Percentiles rank a stretch among this genome's conserved stretches.
Evolutionary conservation across 116 monocot species (phyloP).

Genomic region (Papilionanthe hybrid): DNA sequence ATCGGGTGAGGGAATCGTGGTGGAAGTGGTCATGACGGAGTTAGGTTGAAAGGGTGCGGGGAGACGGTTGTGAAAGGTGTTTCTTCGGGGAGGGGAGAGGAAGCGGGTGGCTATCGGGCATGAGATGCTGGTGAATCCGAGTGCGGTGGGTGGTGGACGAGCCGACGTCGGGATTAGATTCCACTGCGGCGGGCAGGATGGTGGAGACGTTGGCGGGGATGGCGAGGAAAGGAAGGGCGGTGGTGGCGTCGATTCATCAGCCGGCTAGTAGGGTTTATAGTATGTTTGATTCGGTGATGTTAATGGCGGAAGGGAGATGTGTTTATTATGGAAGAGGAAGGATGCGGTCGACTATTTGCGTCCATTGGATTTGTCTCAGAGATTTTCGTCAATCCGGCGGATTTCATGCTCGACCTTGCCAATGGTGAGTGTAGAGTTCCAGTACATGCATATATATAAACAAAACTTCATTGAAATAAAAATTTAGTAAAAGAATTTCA

Average conservation of each 20-base stretch:
- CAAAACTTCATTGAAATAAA: no score
- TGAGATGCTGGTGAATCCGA: conserved; percentile 71
- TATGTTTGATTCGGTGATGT: conserved; percentile 75
- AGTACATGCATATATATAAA: no score
- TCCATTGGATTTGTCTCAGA: conserved; percentile 51
- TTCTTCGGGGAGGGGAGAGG: conserved; percentile 89
- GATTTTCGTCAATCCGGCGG: conserved; percentile 79
- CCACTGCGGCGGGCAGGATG: conserved; percentile 68
- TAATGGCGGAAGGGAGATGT: conserved; percentile 67
- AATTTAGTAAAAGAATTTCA: no score
- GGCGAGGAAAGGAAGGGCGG: conserved; percentile 58
- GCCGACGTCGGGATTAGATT: conserved; percentile 86
- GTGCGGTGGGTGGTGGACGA: conserved; percentile 78
- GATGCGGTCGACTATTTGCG: conserved; percentile 74
- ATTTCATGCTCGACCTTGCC: conserved; percentile 91
- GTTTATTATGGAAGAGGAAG: conserved; percentile 59
- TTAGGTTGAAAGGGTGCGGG: conserved; percentile 53
- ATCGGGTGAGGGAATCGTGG: conserved; percentile 17
- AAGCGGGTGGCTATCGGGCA: conserved; percentile 75
- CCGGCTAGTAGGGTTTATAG: conserved; percentile 72
- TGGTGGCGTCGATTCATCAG: conserved; percentile 78
- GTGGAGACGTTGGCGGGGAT: conserved; percentile 41
- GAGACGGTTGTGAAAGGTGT: conserved; percentile 69
- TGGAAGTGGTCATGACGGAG: conserved; percentile 68
- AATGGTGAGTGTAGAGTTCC: conserved; percentile 43